Conservation (phyloP, 1,284 basidiomycete genomes). For the Sanghuangporus weigelae region DNA sequence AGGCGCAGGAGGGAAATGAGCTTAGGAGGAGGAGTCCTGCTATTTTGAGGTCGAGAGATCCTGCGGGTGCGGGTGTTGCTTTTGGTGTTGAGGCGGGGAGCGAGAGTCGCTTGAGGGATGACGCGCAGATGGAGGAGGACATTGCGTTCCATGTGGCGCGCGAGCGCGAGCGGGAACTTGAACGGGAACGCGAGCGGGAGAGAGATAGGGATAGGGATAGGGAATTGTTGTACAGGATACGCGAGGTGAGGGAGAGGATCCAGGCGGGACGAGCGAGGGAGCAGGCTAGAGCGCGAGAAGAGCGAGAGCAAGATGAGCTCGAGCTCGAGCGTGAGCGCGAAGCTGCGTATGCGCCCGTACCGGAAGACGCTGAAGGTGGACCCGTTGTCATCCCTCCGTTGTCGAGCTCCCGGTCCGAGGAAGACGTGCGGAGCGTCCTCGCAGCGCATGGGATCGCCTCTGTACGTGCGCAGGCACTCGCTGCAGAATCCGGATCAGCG, state of each 20-base stretch:
- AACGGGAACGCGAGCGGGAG: background rate
- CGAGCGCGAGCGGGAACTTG: background rate
- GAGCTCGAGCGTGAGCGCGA: background rate
- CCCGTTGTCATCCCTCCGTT: constrained; percentile 1
- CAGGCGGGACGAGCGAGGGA: background rate
- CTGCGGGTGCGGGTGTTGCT: too few relatives aligned
- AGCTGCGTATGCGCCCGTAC: background rate
- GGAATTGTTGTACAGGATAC: background rate
- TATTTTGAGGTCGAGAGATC: background rate
- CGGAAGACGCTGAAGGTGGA: background rate
- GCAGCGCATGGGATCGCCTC: constrained; percentile 4
- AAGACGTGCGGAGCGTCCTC: constrained; percentile 6
- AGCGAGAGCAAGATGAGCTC: background rate
- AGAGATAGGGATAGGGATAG: background rate
- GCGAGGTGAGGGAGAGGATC: background rate
- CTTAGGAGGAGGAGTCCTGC: background rate
- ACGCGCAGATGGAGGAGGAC: constrained; percentile 13
- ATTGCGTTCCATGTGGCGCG: constrained; percentile 4
- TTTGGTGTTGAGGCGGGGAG: too few relatives aligned
- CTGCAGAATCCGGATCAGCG: background rate
- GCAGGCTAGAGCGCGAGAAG: background rate
- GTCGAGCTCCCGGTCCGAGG: background rate
- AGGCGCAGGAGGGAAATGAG: background rate
- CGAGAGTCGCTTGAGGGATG: background rate
- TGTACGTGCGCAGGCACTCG: background rate